Base-by-base conservation (phyloP, 768 basidiomycete genomes). In the Termitomyces sp. region DNA sequence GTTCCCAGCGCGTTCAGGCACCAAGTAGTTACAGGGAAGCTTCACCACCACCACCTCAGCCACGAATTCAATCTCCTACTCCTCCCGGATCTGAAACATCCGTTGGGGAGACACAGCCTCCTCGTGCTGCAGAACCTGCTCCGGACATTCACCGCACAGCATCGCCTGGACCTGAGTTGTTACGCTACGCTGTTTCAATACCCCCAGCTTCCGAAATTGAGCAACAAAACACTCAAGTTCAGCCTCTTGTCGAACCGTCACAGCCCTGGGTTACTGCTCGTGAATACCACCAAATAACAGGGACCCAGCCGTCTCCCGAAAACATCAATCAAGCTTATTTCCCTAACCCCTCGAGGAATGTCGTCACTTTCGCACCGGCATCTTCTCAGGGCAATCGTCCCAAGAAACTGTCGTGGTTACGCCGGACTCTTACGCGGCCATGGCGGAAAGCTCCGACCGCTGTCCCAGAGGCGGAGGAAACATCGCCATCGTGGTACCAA, bases 351-450 rank as follows among this genome's bases (percentile, higher is more conserved):
- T 35, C 43, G 7, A 18, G 43, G 14, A 49, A 41, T 40, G 47
- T 56, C 7, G 46, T 45, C 7, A 55, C 54, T 26, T 56, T 57
- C 33, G 56, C 62, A 36, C 63, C 67, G 16, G 22, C 18, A 35
- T 68, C 66, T 35, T 16, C 11, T 56, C 66, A 10, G 62, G 67
- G 0, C 43, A 69, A 38, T 30, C 59, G 71, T 50, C 71, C 72
- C 58, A 67, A 70, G 36, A 71, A 75, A 50, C 69, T 69, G 38
- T 73, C 75, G 13, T 78, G 76, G 77, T 76, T 75, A 52, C 70
- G 30, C n/a, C 57, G 74, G 20, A 70, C 71, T 9, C 66, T 76
- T 22, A 74, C 74, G 52, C 67, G 71, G 22, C 70, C 73, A 5
- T 56, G 57, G 55, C 54, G 61, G 10, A 62, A 56, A 54, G 8